A percentile compares a stretch with the other conserved stretches of the same genome.
Conservation (phyloP, 2,329 filamentous ascomycete species). For the Pyrenophora tritici-repentis region DNA sequence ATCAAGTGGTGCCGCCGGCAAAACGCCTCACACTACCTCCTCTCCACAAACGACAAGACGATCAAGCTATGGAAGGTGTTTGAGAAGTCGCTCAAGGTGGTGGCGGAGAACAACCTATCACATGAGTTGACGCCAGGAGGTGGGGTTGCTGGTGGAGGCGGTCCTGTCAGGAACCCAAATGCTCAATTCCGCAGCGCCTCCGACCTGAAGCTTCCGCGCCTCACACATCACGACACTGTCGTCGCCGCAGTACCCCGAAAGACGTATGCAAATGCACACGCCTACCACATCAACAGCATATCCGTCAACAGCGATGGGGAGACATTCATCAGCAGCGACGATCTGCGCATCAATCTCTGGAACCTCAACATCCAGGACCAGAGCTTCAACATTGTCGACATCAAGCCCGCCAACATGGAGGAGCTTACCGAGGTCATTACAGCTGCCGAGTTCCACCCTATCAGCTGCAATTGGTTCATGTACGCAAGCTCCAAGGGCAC, state of each 20-base stretch:
- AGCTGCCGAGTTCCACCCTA: conserved; percentile 93
- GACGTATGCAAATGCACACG: conserved; percentile 97
- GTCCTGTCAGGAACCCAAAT: conserved; percentile 73
- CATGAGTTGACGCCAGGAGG: conserved; percentile 84
- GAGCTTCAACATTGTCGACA: conserved; percentile 99
- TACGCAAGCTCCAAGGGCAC: conserved; percentile 99
- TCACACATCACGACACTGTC: conserved; percentile 98
- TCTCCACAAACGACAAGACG: conserved; percentile 99
- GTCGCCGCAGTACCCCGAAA: conserved; percentile 94
- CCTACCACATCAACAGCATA: conserved; percentile 99
- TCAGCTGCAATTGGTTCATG: conserved; percentile 99
- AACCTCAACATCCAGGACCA: conserved; percentile 99
- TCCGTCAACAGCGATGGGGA: conserved; percentile 99
- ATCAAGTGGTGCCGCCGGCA: conserved; percentile 99
- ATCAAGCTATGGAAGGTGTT: conserved; percentile 99
- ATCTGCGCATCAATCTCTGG: conserved; percentile 97
- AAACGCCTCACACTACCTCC: conserved; percentile 96
- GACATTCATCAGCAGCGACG: conserved; percentile 98
- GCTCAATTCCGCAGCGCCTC: conserved; percentile 77
- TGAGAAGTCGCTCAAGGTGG: conserved; percentile 98
- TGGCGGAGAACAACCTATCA: conserved; percentile 97
- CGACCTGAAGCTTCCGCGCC: conserved; percentile 88
- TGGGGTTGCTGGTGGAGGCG: conserved; percentile 73
- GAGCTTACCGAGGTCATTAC: conserved; percentile 99
- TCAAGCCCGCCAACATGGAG: conserved; percentile 99